A percentile compares a stretch with the other conserved stretches of the same genome.
These are phyloP conservation scores for Lasiosphaeriaceae sp. DNA, from an alignment of 495 filamentous ascomycete genomes.

Conservation along the genomic window DNA sequence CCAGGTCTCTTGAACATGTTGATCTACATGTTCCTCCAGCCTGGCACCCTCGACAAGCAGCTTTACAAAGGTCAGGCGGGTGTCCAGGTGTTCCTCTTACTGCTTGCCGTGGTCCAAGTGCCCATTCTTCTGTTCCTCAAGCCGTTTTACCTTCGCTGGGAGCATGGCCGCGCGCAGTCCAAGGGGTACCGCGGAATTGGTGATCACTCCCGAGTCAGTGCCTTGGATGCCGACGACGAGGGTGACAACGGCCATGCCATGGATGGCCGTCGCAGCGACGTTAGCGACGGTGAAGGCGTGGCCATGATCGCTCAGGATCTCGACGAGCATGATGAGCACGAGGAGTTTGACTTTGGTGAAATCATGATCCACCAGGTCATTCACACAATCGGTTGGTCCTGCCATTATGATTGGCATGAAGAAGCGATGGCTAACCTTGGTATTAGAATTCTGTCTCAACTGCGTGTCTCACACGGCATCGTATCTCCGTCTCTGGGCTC, in stretches of 20 bases:
- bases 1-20: conserved; percentile 96
- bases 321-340: conserved; percentile 65
- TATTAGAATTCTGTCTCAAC: conserved; percentile 91
- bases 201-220: conserved; percentile 78
- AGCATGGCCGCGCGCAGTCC: conserved; percentile 84
- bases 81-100: conserved; percentile 75
- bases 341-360: conserved; percentile 94
- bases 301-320: conserved; percentile 84
- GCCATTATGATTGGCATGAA: neutral
- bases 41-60: conserved; percentile 63
- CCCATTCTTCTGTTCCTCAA: conserved; percentile 91
- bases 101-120: conserved; percentile 80
- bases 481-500: conserved; percentile 96
- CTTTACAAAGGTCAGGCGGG: conserved; percentile 72
- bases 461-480: conserved; percentile 98
- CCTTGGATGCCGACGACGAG: conserved; percentile 80
- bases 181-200: conserved; percentile 90
- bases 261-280: conserved; percentile 65
- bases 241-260: conserved; percentile 30
- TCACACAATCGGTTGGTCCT: conserved; percentile 87
- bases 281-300: conserved; percentile 77
- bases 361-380: conserved; percentile 99
- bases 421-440: conserved; percentile 1
- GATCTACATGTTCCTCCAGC: conserved; percentile 98
- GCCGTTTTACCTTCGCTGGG: conserved; percentile 86